These are phyloP conservation scores for Rhizopogon rudus DNA, from an alignment of 768 basidiomycete genomes.

Conservation along the genomic window DNA sequence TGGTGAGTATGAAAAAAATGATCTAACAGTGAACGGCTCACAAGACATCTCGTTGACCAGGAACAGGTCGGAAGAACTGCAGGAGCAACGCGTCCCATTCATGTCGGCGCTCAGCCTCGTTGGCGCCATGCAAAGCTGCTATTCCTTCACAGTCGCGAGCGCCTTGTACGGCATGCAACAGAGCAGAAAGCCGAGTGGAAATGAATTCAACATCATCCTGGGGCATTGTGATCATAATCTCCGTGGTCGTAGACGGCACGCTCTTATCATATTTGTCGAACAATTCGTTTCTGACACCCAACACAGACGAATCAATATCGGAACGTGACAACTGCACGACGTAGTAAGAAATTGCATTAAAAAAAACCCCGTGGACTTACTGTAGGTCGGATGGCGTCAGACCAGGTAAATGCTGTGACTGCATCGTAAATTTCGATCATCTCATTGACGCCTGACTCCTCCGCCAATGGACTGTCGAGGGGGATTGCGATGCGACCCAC, in stretches of 20 bases:
- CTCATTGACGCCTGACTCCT: neutral
- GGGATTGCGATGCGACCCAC: neutral
- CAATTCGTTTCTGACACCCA: neutral
- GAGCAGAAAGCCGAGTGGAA: neutral
- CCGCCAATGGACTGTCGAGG: neutral
- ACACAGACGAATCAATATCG: neutral
- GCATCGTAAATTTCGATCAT: neutral
- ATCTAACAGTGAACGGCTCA: neutral
- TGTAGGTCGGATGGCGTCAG: neutral
- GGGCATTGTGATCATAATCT: neutral
- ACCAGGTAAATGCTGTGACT: neutral
- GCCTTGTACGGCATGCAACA: neutral
- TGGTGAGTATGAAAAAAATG: neutral
- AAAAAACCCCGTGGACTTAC: neutral
- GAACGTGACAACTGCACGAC: neutral
- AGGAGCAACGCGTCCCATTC: neutral
- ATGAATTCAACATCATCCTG: neutral
- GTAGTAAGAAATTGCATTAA: neutral
- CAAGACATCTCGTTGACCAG: neutral
- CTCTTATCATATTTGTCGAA: neutral
- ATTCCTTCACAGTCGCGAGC: neutral
- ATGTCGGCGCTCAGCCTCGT: neutral
- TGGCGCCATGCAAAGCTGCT: neutral
- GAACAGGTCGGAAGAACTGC: neutral
- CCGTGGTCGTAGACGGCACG: neutral